phyloP scores from a whole-genome alignment of 2,329 filamentous ascomycete species.

The Trichothecium roseum region DNA sequence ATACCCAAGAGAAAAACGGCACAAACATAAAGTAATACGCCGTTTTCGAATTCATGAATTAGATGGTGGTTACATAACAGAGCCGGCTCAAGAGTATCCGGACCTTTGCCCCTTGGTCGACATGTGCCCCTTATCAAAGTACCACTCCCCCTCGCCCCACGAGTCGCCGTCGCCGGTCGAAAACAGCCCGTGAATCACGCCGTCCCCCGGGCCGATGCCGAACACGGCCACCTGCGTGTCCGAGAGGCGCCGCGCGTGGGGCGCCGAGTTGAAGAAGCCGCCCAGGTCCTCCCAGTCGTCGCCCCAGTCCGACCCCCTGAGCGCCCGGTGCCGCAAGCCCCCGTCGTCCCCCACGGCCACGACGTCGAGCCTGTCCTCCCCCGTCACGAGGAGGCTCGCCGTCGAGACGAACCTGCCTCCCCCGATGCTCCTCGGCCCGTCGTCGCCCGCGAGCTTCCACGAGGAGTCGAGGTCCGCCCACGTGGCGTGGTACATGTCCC shows the following conservation, averaged over 20 bases:
- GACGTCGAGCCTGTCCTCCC: constrained; percentile 5
- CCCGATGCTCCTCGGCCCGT: constrained; percentile 3
- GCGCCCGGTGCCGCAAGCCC: constrained; percentile 5
- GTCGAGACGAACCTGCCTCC: constrained; percentile 4
- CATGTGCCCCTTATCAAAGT: too few relatives aligned
- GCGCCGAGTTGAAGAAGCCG: constrained; percentile 8
- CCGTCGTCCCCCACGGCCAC: constrained; percentile 6
- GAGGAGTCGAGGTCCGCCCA: constrained; percentile 2
- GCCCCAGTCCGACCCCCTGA: constrained; percentile 1
- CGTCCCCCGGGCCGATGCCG: constrained; percentile 1
- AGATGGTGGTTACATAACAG: too few relatives aligned
- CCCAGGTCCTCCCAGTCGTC: constrained; percentile 7
- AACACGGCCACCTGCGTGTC: constrained; percentile 1
- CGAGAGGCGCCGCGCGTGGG: constrained; percentile 3
- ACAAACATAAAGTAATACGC: too few relatives aligned
- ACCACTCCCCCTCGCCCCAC: background rate
- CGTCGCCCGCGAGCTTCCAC: too few relatives aligned
- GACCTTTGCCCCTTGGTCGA: too few relatives aligned
- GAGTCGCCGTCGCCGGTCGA: background rate
- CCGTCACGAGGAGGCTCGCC: constrained; percentile 5
- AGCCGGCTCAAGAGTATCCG: too few relatives aligned
- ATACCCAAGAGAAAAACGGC: too few relatives aligned
- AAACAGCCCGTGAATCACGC: constrained; percentile 1
- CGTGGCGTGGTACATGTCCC: constrained; percentile 4
- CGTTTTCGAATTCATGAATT: too few relatives aligned